Evolutionary conservation across 2,329 filamentous ascomycete species (phyloP).

Genomic region (Stenocarpella maydis): DNA sequence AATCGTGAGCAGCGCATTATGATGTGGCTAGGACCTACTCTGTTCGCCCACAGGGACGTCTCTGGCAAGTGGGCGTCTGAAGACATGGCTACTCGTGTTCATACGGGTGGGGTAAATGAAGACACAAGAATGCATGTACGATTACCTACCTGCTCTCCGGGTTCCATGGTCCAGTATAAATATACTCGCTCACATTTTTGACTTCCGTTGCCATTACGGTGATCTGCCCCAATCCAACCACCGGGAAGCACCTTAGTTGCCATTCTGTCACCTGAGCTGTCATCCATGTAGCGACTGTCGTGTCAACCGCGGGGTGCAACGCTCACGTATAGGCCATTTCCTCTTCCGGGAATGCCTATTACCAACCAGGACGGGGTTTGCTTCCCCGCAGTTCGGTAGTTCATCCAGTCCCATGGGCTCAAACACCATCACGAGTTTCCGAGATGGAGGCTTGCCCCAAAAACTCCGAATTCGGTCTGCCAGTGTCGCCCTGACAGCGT

Average conservation of each 20-base stretch:
- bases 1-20: background rate
- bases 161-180: background rate
- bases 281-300: background rate
- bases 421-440: background rate
- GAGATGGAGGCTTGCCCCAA: background rate
- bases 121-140: slow-evolving; percentile 40
- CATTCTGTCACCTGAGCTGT: background rate
- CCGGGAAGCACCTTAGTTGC: background rate
- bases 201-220: slow-evolving; percentile 1
- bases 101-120: no score
- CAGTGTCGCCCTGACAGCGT: background rate
- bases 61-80: slow-evolving; percentile 40
- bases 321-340: background rate
- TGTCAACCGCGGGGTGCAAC: background rate
- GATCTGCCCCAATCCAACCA: slow-evolving; percentile 7
- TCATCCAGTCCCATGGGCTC: background rate
- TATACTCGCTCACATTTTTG: slow-evolving; percentile 3
- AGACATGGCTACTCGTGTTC: slow-evolving; percentile 36
- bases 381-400: slow-evolving; percentile 19
- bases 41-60: slow-evolving; percentile 49
- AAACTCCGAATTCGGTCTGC: background rate
- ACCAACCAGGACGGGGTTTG: background rate
- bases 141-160: background rate
- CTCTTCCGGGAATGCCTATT: background rate
- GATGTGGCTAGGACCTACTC: background rate